Base-by-base conservation (phyloP, 495 filamentous ascomycete species). In the Rusavskia elegans region DNA sequence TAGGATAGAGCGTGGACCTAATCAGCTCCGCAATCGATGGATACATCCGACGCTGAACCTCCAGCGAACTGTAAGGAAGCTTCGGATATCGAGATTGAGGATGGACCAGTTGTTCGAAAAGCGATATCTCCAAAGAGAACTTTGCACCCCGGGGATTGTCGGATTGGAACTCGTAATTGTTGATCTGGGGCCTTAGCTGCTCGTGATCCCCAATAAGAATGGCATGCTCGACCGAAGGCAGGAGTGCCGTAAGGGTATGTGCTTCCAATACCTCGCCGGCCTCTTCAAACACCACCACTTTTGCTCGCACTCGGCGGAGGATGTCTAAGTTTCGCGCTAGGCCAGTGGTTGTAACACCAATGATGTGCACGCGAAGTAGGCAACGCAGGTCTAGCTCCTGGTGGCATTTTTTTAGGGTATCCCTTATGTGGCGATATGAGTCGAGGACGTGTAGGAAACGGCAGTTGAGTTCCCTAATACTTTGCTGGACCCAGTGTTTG, bases 201-300 rank as follows among this genome's bases (percentile, higher is more conserved):
- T 70, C 67, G 57, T 89, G 85, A 59, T 92, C 86, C 0, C 86
- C 85, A 54, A 92, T 89, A n/a, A 82, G 71, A 54, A 89, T 86
- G 32, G 70, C 65, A 56, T 90, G 86, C 59, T 90, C 78, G 7
- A 88, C 63, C 0, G 74, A 76, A 2, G 84, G 85, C 29, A 89
- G 60, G 0, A 92, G 59, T 1, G 83, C 77, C 0, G 81, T 77
- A 9, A 90, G 66, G 0, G 80, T 64, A 60, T 89, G 84, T 0
- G 80, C 71, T 57, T 89, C 84, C 25, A 89, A 64, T 0, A 90
- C 82, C 55, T 89, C 84, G 1, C 77, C 85, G 2, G 86, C 86
- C 59, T 92, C 86, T 66, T 90, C 85, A 55, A 78, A 82, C 3
- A 90, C 41, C 49, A 93, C 56, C 3, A 87, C 80, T 61, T 90